Base-by-base conservation (phyloP, 2,329 filamentous ascomycete genomes). In the Paramyrothecium sp. region DNA sequence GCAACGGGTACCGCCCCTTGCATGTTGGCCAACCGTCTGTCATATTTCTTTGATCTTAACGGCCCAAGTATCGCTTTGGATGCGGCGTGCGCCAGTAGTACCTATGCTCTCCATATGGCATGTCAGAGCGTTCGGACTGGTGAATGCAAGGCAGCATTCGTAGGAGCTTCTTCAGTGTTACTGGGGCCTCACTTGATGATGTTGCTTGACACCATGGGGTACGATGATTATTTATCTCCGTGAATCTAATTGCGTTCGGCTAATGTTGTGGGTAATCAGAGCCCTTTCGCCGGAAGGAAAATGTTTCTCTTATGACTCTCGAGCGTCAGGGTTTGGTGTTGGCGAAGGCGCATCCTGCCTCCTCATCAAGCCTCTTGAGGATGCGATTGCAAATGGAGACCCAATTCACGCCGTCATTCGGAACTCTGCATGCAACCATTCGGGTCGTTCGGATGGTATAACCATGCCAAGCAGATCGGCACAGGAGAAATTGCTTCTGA, bases 321-420 rank as follows among this genome's bases (percentile, higher is more conserved):
- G 58, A 59, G 7, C 59, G 63, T 52, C 3, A 49, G 86, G 85
- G 0, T 88, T 85, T 61, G 83, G 78, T 0, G 77, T 84, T 13
- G 85, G 82, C 11, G 84, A 87, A 61, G 84, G 82, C 3, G 77
- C 78, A 30, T 80, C 73, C 7, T 72, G 80, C 51, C 61, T 87
- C 8, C 64, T 85, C 10, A 65, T 87, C 16, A 86, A 86, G 69
- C 77, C 75, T 1, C 72, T 86, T 1, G 75, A 78, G 30, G 75
- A 81, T 57, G 83, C 83, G 10, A 67, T 83, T 34, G 70, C 65
- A 51, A 81, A 82, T 57, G 79, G 79, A 19, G 82, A 87, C 63
- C 71, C 77, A 1, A 78, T 82, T 57, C 71, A 75, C 46, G 78
- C 78, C 16, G 72, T 82, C 22, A 79, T 84, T 51, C 72, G 70